phyloP scores from a whole-genome alignment of 768 basidiomycete species.

The Phylloporus sp. region DNA sequence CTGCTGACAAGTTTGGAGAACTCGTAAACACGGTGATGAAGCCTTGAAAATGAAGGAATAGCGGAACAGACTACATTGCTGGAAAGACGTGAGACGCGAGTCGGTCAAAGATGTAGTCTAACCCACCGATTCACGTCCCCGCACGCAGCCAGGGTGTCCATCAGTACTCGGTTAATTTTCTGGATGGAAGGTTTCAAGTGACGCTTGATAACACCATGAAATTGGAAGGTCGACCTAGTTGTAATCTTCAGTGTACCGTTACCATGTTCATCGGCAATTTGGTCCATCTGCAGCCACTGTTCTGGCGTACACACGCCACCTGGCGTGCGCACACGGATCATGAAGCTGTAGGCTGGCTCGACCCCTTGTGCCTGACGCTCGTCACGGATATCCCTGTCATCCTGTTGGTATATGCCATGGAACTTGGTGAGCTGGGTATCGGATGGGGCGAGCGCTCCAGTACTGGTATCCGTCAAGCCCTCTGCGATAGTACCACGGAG shows the following conservation, averaged over 20 bases:
- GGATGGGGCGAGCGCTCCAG: constrained; percentile 86
- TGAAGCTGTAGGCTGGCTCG: constrained; percentile 95
- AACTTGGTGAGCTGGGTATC: constrained; percentile 98
- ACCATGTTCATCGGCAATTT: constrained; percentile 94
- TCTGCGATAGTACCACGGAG: constrained; percentile 94
- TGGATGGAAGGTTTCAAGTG: constrained; percentile 96
- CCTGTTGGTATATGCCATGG: constrained; percentile 95
- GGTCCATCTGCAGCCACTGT: constrained; percentile 96
- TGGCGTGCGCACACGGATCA: constrained; percentile 97
- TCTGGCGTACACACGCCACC: constrained; percentile 89
- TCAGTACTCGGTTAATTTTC: constrained; percentile 83
- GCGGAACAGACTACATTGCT: constrained; percentile 92
- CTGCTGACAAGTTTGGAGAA: constrained; percentile 83
- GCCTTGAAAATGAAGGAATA: constrained; percentile 82
- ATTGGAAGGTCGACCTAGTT: constrained; percentile 97
- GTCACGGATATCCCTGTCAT: constrained; percentile 97
- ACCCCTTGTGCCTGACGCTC: constrained; percentile 89
- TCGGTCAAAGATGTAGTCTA: background rate
- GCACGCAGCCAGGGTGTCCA: constrained; percentile 97
- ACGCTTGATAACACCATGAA: constrained; percentile 97
- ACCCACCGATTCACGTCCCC: constrained; percentile 92
- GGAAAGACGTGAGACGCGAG: constrained; percentile 6
- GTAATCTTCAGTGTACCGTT: constrained; percentile 95
- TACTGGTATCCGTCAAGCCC: constrained; percentile 79
- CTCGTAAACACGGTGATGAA: constrained; percentile 78